Conservation (phyloP, 1,284 basidiomycete species). For the Pseudomicrostroma phylloplanum region DNA sequence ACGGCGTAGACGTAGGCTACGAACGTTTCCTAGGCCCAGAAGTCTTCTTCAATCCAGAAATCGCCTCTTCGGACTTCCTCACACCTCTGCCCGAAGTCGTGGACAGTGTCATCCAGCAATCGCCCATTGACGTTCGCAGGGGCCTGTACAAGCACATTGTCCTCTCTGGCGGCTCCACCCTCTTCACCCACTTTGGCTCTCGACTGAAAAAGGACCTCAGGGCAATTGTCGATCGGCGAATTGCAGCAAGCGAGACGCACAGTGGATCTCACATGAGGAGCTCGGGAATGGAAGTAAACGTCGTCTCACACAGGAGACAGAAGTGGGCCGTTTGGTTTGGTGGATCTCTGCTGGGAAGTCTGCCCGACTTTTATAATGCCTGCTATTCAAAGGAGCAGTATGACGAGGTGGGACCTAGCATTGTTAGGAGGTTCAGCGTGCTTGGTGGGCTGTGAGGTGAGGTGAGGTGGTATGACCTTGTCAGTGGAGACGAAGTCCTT, state of each 20-base stretch:
- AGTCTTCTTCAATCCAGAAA: slow-evolving; percentile 99
- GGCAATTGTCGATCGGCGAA: slow-evolving; percentile 81
- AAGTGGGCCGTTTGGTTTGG: slow-evolving; percentile 84
- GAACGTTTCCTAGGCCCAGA: slow-evolving; percentile 98
- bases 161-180: slow-evolving; percentile 86
- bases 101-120: slow-evolving; percentile 89
- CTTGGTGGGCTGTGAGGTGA: slow-evolving; percentile 10
- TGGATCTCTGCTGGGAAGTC: slow-evolving; percentile 63
- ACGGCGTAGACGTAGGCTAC: slow-evolving; percentile 87
- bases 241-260: slow-evolving; percentile 69
- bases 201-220: slow-evolving; percentile 92
- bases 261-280: slow-evolving; percentile 68
- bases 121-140: slow-evolving; percentile 88
- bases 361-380: slow-evolving; percentile 96
- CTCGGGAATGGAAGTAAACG: slow-evolving; percentile 56
- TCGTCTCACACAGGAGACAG: slow-evolving; percentile 97
- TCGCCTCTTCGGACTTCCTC: slow-evolving; percentile 94
- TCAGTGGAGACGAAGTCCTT: too few species aligned
- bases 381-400: slow-evolving; percentile 97
- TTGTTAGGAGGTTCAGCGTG: slow-evolving; percentile 56
- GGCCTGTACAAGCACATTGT: slow-evolving; percentile 97
- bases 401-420: slow-evolving; percentile 92
- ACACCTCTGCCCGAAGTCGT: slow-evolving; percentile 95
- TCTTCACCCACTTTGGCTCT: slow-evolving; percentile 96
- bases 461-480: too few species aligned